Conservation (phyloP, 1,284 basidiomycete genomes). For the Volvariella volvacea region DNA sequence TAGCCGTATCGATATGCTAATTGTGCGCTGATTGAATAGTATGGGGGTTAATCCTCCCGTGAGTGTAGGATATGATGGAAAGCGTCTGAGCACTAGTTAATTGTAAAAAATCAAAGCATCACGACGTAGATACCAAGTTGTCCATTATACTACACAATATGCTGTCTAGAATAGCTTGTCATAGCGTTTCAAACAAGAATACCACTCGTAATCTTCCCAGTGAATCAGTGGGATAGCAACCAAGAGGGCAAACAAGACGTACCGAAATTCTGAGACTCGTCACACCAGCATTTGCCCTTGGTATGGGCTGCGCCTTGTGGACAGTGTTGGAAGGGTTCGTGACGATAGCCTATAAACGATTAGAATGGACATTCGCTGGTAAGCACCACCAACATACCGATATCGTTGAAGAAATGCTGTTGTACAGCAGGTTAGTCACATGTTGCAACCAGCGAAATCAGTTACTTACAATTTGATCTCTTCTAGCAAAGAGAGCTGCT, state of each 20-base stretch:
- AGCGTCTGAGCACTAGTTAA: too few relatives aligned
- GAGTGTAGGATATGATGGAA: constrained; percentile 4
- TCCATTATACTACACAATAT: neutral
- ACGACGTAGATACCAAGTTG: neutral
- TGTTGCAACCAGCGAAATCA: neutral
- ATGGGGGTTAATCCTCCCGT: too few relatives aligned
- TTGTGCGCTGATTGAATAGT: neutral
- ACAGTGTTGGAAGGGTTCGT: constrained; percentile 79
- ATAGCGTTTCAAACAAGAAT: constrained; percentile 71
- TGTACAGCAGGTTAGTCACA: constrained; percentile 9
- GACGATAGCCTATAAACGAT: constrained; percentile 43
- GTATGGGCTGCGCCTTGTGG: constrained; percentile 54
- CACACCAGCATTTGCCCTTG: constrained; percentile 66
- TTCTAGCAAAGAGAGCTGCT: constrained; percentile 74
- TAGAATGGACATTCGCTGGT: neutral
- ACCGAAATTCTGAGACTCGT: constrained; percentile 59
- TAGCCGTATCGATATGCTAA: neutral
- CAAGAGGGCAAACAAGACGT: constrained; percentile 13
- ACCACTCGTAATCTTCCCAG: constrained; percentile 65
- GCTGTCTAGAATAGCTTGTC: constrained; percentile 46
- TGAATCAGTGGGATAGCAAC: constrained; percentile 6
- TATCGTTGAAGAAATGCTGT: constrained; percentile 66
- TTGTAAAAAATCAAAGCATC: too few relatives aligned
- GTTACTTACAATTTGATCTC: constrained; percentile 60
- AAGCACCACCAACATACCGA: constrained; percentile 20